These are phyloP conservation scores for Penicillium arizonense DNA, from an alignment of 495 filamentous ascomycete genomes.

Conservation along the genomic window DNA sequence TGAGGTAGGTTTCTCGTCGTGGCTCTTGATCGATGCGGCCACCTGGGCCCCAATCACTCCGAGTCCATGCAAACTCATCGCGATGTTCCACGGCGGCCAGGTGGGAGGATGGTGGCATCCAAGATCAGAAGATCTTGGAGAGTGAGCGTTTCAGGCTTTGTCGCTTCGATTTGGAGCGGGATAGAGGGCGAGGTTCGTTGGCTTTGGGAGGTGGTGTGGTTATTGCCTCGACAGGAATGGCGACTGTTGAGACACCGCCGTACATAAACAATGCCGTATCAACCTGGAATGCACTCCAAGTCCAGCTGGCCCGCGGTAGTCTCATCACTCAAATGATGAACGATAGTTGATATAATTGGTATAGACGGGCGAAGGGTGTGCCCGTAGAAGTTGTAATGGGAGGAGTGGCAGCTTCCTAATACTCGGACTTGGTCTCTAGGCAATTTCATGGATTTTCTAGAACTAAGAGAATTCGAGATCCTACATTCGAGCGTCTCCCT, in stretches of 20 bases:
- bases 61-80: constrained; percentile 30
- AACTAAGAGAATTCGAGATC: not conserved
- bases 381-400: not conserved
- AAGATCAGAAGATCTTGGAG: constrained; percentile 12
- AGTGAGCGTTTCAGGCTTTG: constrained; percentile 13
- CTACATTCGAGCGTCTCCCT: not conserved
- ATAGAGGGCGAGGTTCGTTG: not conserved
- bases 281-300: constrained; percentile 29
- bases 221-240: constrained; percentile 18
- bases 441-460: not conserved
- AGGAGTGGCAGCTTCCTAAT: not conserved
- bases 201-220: constrained; percentile 9
- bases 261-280: constrained; percentile 30
- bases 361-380: not conserved
- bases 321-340: constrained; percentile 18
- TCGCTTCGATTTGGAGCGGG: constrained; percentile 7
- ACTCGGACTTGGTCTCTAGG: not conserved
- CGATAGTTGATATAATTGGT: constrained; percentile 2
- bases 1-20: constrained; percentile 19
- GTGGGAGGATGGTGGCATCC: not conserved
- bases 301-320: constrained; percentile 18
- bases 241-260: constrained; percentile 18
- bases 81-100: not conserved
- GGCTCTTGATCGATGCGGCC: constrained; percentile 26
- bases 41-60: constrained; percentile 34